Conservation (phyloP, 208 protist genomes). For the Novymonas esmeraldas region DNA sequence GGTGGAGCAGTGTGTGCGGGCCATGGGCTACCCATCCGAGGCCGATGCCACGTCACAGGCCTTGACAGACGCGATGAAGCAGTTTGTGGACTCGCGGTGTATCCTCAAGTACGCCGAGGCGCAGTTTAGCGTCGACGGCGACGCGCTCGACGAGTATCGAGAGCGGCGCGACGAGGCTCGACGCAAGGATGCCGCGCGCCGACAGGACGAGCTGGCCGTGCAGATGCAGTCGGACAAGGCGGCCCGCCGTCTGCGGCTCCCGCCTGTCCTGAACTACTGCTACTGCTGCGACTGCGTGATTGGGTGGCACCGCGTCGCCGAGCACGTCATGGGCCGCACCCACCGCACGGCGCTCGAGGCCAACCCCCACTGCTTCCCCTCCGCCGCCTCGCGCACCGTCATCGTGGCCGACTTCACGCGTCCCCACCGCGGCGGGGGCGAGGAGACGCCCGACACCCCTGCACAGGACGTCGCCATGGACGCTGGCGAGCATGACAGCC, state of each 20-base stretch:
- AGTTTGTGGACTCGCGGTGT: constrained; percentile 77
- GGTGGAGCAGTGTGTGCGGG: constrained; percentile 60
- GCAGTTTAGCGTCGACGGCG: constrained; percentile 40
- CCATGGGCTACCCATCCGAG: constrained; percentile 29
- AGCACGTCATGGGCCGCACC: constrained; percentile 65
- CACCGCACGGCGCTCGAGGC: constrained; percentile 43
- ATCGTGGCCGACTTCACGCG: constrained; percentile 39
- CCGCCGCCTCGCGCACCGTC: constrained; percentile 21
- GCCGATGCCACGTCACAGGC: constrained; percentile 7
- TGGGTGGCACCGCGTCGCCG: constrained; percentile 75
- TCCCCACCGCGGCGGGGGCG: constrained; percentile 26
- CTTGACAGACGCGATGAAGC: constrained; percentile 65
- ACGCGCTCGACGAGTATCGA: constrained; percentile 36
- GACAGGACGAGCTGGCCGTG: constrained; percentile 23
- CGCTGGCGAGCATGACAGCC: no score
- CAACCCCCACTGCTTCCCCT: constrained; percentile 43
- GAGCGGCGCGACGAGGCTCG: constrained; percentile 45
- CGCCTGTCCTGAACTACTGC: constrained; percentile 87
- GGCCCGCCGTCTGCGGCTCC: constrained; percentile 39
- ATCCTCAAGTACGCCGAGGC: constrained; percentile 66
- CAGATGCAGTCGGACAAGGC: constrained; percentile 32
- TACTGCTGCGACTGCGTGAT: constrained; percentile 72
- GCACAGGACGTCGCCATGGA: no score
- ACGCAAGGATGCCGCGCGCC: constrained; percentile 33
- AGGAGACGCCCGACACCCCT: no score